Evolutionary conservation across 495 filamentous ascomycete genomes (phyloP), one percentile per base, ranked within the genome.

Genomic region (Darksidea phi): DNA sequence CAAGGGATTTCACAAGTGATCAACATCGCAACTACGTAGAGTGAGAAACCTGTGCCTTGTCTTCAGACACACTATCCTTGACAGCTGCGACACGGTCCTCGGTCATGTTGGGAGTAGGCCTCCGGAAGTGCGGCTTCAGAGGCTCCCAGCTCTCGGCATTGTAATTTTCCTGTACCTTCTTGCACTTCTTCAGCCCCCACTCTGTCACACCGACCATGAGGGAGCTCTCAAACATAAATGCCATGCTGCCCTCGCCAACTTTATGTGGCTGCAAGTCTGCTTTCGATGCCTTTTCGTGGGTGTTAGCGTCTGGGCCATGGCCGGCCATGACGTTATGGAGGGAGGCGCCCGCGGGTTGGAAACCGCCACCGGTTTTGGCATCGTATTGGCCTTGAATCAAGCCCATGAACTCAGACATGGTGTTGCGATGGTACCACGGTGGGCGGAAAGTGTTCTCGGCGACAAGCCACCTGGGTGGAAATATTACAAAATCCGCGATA

Each of bases 171-270:
- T 96, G 91, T 37, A 95, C 87, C 78, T 93, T 95, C 67, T 81
- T 78, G 66, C 91, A 95, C 46, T 79, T 85, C 73, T 88, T 86
- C 52, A 95, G 73, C 0, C 90, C 91, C 91, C 91, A 96, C 64
- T 93, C 88, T 15, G 91, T 95, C 13, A 95, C 90, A 3, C 91
- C 91, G 10, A 96, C 82, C 91, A 95, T 95, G 41, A 73, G 63
- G 46, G 61, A 71, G 74, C 81, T 84, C 71, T 86, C 84, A 72
- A 86, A 86, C 84, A 86, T 86, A 58, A 86, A 86, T 6, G 83
- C 83, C 81, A 86, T 81, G 59, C 82, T 84, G 15, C 80, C 80
- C 53, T 83, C 82, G 0, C 83, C 84, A 25, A 85, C 78, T 71
- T 86, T 86, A 50, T 68, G 70, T 10, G 84, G 84, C 69, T 80